These are phyloP conservation scores for Jatropha multifida DNA, from an alignment of 441 rosid species.

Conservation along the genomic window DNA sequence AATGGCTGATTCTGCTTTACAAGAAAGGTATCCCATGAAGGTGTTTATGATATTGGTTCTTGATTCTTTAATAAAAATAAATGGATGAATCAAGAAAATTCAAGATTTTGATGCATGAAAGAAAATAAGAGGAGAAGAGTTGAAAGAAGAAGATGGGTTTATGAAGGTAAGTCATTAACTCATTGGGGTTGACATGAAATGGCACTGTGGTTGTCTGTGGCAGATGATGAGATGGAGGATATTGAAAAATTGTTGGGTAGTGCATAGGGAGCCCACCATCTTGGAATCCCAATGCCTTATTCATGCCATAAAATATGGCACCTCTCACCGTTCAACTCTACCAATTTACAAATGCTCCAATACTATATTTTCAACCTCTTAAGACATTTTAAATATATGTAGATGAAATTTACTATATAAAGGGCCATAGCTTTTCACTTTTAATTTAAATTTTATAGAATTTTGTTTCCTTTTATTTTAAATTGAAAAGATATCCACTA, in stretches of 20 bases:
- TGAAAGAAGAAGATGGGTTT: not conserved
- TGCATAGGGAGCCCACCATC: slow-evolving; percentile 27
- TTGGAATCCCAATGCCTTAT: slow-evolving; percentile 33
- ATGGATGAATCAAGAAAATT: not conserved
- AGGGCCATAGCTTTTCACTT: too few relatives aligned
- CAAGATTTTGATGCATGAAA: slow-evolving; percentile 1
- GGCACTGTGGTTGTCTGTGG: not conserved
- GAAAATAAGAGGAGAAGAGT: too few relatives aligned
- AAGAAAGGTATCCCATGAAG: slow-evolving; percentile 52
- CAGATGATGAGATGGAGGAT: not conserved
- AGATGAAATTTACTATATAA: too few relatives aligned
- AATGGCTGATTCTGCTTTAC: slow-evolving; percentile 79
- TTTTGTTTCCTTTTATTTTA: not conserved
- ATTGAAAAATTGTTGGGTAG: not conserved
- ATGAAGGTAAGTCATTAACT: not conserved
- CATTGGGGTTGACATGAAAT: slow-evolving; percentile 14
- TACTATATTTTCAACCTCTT: not conserved
- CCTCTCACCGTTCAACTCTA: not conserved
- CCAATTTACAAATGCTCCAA: not conserved
- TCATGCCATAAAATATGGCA: slow-evolving; percentile 17
- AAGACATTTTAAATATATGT: not conserved
- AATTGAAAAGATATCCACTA: too few relatives aligned
- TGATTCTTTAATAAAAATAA: not conserved
- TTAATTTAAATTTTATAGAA: not conserved
- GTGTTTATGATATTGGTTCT: not conserved